These are phyloP conservation scores for Pestalotiopsis sp. DNA, from an alignment of 2,329 filamentous ascomycete genomes.

Conservation along the genomic window DNA sequence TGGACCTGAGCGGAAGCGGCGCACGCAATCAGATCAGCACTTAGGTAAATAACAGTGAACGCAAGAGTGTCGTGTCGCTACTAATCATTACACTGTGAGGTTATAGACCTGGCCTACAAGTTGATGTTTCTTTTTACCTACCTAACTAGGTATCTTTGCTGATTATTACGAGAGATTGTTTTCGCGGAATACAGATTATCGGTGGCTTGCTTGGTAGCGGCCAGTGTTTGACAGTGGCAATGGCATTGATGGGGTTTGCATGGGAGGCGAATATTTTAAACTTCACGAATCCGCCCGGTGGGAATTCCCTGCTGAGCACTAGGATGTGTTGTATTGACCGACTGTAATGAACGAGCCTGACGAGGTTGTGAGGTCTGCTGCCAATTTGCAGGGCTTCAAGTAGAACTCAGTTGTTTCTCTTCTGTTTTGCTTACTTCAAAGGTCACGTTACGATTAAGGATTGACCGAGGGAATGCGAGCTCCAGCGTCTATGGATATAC, in stretches of 20 bases:
- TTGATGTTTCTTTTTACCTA: no score
- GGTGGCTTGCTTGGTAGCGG: conserved; percentile 1
- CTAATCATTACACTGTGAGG: neutral
- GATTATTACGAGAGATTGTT: no score
- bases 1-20: neutral
- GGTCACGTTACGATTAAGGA: neutral
- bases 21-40: no score
- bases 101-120: neutral
- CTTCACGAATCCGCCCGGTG: neutral
- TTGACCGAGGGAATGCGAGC: neutral
- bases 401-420: neutral
- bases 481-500: neutral
- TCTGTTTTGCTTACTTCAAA: neutral
- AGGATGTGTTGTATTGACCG: neutral
- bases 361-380: no score
- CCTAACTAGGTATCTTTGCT: no score
- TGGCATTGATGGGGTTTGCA: neutral
- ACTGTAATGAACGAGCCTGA: neutral
- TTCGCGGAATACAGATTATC: neutral
- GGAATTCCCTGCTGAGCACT: neutral
- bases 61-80: neutral
- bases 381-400: neutral
- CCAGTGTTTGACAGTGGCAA: neutral
- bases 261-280: neutral
- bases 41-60: no score